These are phyloP conservation scores for Cladosporium oxysporum DNA, from an alignment of 2,329 filamentous ascomycete genomes.

Conservation along the genomic window DNA sequence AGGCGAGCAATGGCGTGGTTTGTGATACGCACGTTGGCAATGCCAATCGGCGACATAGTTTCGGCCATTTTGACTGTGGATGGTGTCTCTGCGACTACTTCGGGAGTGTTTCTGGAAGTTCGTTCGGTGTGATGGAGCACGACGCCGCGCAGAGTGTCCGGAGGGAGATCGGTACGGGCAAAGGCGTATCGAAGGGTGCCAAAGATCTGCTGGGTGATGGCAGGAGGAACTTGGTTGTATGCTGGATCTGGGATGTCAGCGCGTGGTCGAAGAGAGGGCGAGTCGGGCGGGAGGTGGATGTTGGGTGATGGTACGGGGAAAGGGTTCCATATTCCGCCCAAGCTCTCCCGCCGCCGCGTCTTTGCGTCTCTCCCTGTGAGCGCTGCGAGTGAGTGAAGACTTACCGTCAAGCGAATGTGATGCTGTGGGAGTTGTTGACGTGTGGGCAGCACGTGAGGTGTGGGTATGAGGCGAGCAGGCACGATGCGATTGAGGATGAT, in stretches of 20 bases:
- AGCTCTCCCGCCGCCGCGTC: slow-evolving; percentile 9
- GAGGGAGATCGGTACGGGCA: neutral
- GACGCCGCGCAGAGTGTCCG: slow-evolving; percentile 8
- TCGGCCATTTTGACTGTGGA: slow-evolving; percentile 56
- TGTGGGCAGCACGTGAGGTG: slow-evolving; percentile 6
- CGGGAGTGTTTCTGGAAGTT: neutral
- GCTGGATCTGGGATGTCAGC: slow-evolving; percentile 4
- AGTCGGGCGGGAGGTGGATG: slow-evolving; percentile 1
- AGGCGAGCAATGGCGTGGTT: neutral
- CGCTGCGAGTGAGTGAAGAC: neutral
- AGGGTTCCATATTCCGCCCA: slow-evolving; percentile 19
- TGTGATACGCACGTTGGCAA: slow-evolving; percentile 65
- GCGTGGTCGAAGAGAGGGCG: slow-evolving; percentile 1
- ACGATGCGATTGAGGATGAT: slow-evolving; percentile 5
- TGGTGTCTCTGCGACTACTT: neutral
- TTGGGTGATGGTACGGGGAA: slow-evolving; percentile 15
- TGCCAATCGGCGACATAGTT: slow-evolving; percentile 68
- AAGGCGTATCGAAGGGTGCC: neutral
- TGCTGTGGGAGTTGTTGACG: neutral
- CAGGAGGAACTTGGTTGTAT: neutral
- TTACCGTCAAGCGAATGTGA: slow-evolving; percentile 17
- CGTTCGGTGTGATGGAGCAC: neutral
- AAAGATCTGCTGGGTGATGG: neutral
- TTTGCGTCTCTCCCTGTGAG: neutral
- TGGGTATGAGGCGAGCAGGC: slow-evolving; percentile 9